phyloP scores from a whole-genome alignment of 768 basidiomycete genomes.

The Coprinopsis sp. region DNA sequence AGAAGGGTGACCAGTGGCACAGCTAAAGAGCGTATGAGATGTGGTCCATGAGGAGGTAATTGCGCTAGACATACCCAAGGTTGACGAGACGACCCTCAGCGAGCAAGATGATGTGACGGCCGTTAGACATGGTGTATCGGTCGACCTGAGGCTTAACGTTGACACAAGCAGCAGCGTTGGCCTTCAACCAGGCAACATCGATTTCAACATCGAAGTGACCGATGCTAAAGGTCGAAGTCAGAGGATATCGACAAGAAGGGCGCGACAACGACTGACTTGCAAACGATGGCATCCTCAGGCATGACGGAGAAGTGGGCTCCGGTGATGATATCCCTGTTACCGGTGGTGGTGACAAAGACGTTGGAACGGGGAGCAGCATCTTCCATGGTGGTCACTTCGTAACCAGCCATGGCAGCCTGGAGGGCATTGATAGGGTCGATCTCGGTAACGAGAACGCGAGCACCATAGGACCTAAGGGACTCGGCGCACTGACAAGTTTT shows the following conservation, averaged over 20 bases:
- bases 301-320: conserved; percentile 87
- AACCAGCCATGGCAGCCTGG: conserved; percentile 99
- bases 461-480: conserved; percentile 94
- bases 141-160: conserved; percentile 99
- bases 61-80: conserved; percentile 77
- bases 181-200: conserved; percentile 98
- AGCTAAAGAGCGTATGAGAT: conserved; percentile 37
- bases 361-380: conserved; percentile 87
- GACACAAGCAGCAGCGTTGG: conserved; percentile 72
- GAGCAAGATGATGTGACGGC: conserved; percentile 94
- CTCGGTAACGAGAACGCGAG: conserved; percentile 94
- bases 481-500: conserved; percentile 82
- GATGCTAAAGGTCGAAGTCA: conserved; percentile 44
- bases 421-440: conserved; percentile 99
- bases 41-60: conserved; percentile 8
- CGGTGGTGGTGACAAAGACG: conserved; percentile 97
- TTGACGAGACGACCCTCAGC: conserved; percentile 99
- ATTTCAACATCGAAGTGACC: conserved; percentile 89
- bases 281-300: conserved; percentile 98
- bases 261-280: conserved; percentile 61
- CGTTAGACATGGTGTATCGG: conserved; percentile 87
- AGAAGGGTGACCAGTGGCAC: conserved; percentile 97
- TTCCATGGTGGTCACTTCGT: conserved; percentile 98
- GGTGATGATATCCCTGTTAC: conserved; percentile 97
- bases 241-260: background rate